Evolutionary conservation across 2,329 filamentous ascomycete genomes (phyloP), one percentile per base, ranked within the genome.

Genomic region (Atkinsonella hypoxylon): DNA sequence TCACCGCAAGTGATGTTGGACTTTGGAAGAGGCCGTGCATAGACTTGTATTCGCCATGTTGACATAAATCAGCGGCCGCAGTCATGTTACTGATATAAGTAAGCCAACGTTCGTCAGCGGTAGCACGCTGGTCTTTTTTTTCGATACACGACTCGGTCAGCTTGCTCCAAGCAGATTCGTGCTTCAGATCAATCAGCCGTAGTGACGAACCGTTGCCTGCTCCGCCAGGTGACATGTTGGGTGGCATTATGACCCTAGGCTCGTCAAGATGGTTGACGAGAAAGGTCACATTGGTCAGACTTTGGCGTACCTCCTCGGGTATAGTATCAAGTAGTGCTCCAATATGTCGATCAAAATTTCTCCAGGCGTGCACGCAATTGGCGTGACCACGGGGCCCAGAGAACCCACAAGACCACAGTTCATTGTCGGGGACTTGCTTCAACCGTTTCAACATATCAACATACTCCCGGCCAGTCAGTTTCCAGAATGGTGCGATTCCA

Each of bases 261-360:
- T 77, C 72, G 49, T 78, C 73, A 4, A 76, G 60, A 40, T 70
- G 66, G 45, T 76, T 77, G 11, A 75, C 60, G 0, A 75, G 62
- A 20, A 77, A 67, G 11, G 60, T 61, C 11, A 73, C 50, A 22
- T 73, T 59, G 0, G 70, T 68, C 4, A 73, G 46, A 3, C 52
- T 42, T 0, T 56, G 60, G 0, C 46, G 49, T 0, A 66, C 45
- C 3, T 56, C 58, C 3, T 54, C 56, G 2, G 44, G 12, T 12
- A 46, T 5, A 3, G 18, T 38, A 34, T 46, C 32, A 4, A 4
- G 69, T 38, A 2, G 68, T 47, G 1, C 32, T 60, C 17, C 53
- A 4, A 69, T 60, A 40, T 68, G 58, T 17, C 67, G 60, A 49
- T 70, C 70, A 18, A 60, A 67, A 0, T 13, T 55, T 0, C 67